These are phyloP conservation scores for Melastoma malabathricum DNA, from an alignment of 345 rosid genomes.

Conservation along the genomic window DNA sequence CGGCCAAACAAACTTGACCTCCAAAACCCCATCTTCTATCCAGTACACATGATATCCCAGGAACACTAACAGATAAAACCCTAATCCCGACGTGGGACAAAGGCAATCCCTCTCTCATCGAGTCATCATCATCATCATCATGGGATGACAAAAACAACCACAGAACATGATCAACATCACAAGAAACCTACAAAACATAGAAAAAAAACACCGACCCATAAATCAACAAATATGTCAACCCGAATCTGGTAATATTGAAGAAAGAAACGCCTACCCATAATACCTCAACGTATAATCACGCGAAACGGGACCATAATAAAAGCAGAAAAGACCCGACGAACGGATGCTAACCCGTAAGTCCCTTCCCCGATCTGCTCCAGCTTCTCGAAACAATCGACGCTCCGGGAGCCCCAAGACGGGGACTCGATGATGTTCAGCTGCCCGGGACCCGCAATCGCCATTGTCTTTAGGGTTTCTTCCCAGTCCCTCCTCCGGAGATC, in stretches of 20 bases:
- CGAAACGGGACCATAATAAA: background rate
- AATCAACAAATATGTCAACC: slow-evolving; percentile 4
- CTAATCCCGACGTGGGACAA: slow-evolving; percentile 1
- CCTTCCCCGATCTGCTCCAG: slow-evolving; percentile 57
- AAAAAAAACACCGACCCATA: slow-evolving; percentile 6
- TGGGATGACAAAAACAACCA: slow-evolving; percentile 12
- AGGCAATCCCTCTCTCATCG: slow-evolving; percentile 2
- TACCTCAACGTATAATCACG: background rate
- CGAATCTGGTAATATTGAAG: background rate
- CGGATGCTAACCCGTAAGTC: slow-evolving; percentile 32
- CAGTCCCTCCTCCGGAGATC: background rate
- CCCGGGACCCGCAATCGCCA: slow-evolving; percentile 38
- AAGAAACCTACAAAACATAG: slow-evolving; percentile 12
- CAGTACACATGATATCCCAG: background rate
- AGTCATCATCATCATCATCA: slow-evolving; percentile 8
- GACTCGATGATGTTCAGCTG: slow-evolving; percentile 39
- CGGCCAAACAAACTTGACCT: no score
- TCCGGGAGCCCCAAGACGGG: slow-evolving; percentile 44
- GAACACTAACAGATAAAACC: background rate
- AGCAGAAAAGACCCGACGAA: background rate
- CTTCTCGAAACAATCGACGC: slow-evolving; percentile 47
- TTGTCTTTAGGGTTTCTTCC: slow-evolving; percentile 4
- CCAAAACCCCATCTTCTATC: no score
- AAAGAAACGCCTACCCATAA: background rate
- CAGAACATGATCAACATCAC: background rate